Conservation (phyloP, 495 filamentous ascomycete genomes). For the Neohortaea acidophila region DNA sequence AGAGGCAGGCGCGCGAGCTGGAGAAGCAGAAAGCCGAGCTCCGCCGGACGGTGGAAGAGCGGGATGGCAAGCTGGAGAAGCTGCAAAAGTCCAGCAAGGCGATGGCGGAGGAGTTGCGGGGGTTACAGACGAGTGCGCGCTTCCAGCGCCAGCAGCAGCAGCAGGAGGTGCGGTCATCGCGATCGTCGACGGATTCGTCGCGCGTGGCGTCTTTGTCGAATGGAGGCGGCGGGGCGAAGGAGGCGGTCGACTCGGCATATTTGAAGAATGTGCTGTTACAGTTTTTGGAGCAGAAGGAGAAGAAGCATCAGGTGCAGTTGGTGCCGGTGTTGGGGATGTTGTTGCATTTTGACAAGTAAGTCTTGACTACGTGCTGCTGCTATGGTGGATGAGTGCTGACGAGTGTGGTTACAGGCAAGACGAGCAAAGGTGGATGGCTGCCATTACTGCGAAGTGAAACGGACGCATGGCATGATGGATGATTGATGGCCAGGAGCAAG, state of each 20-base stretch:
- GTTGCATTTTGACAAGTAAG: conserved; percentile 80
- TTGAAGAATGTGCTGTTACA: conserved; percentile 90
- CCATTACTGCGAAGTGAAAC: conserved; percentile 45
- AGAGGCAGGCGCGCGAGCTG: conserved; percentile 62
- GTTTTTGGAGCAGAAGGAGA: conserved; percentile 89
- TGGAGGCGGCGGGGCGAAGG: conserved; percentile 10
- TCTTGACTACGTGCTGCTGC: conserved; percentile 2
- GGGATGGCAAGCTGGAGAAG: conserved; percentile 60
- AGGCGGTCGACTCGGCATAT: conserved; percentile 61
- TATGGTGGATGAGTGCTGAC: neutral
- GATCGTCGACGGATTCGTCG: conserved; percentile 37
- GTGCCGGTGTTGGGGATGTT: conserved; percentile 84
- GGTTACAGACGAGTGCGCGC: conserved; percentile 24
- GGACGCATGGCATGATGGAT: too few relatives aligned
- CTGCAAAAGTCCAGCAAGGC: conserved; percentile 55
- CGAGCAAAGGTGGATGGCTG: conserved; percentile 78
- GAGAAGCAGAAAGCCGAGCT: conserved; percentile 71
- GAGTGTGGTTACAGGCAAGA: conserved; percentile 32
- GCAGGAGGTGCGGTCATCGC: conserved; percentile 39
- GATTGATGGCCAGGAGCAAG: too few relatives aligned
- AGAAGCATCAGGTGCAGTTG: conserved; percentile 74
- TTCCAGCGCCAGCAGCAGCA: conserved; percentile 27
- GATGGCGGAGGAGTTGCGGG: conserved; percentile 34
- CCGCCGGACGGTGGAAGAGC: conserved; percentile 59
- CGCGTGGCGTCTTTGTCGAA: conserved; percentile 34